Percentiles rank a stretch among this genome's conserved stretches.
phyloP scores from a whole-genome alignment of 768 basidiomycete genomes.

The Tylopilus vinaceipallidus region DNA sequence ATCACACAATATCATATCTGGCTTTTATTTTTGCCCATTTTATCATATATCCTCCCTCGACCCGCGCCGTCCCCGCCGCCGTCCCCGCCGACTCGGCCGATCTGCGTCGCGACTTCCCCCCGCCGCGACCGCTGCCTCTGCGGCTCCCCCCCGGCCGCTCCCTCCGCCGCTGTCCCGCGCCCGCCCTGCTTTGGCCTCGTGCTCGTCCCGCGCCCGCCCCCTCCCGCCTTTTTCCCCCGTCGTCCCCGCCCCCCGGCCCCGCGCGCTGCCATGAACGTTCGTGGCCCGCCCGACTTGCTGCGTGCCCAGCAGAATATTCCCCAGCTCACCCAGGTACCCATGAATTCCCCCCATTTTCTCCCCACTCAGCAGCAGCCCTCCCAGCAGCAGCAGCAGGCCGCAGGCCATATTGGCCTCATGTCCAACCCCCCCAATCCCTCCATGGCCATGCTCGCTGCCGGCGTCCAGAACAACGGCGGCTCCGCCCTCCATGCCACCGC shows the following conservation, averaged over 20 bases:
- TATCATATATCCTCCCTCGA: slow-evolving; percentile 10
- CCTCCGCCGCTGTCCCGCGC: slow-evolving; percentile 2
- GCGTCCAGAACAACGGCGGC: slow-evolving; percentile 26
- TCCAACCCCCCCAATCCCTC: slow-evolving; percentile 34
- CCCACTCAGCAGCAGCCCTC: slow-evolving; percentile 37
- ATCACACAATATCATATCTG: slow-evolving; percentile 30
- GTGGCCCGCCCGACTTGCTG: slow-evolving; percentile 43
- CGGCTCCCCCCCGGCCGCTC: not conserved
- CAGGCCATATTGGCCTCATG: slow-evolving; percentile 39
- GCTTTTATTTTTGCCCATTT: slow-evolving; percentile 18
- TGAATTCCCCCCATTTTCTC: slow-evolving; percentile 34
- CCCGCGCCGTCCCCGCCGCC: not conserved
- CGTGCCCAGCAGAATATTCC: slow-evolving; percentile 41
- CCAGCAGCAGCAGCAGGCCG: slow-evolving; percentile 37
- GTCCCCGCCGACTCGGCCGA: slow-evolving; percentile 11
- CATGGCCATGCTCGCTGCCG: slow-evolving; percentile 39
- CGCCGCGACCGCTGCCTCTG: slow-evolving; percentile 13
- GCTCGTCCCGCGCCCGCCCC: not conserved
- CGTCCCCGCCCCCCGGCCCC: not conserved
- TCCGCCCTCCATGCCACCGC: slow-evolving; percentile 22
- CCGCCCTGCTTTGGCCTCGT: slow-evolving; percentile 7
- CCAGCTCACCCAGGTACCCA: slow-evolving; percentile 40
- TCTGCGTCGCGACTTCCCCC: no score
- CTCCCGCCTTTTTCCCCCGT: not conserved
- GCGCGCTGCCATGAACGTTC: slow-evolving; percentile 45